Evolutionary conservation across 495 filamentous ascomycete genomes (phyloP).

Genomic region (Hypoxylon lienhwacheense): DNA sequence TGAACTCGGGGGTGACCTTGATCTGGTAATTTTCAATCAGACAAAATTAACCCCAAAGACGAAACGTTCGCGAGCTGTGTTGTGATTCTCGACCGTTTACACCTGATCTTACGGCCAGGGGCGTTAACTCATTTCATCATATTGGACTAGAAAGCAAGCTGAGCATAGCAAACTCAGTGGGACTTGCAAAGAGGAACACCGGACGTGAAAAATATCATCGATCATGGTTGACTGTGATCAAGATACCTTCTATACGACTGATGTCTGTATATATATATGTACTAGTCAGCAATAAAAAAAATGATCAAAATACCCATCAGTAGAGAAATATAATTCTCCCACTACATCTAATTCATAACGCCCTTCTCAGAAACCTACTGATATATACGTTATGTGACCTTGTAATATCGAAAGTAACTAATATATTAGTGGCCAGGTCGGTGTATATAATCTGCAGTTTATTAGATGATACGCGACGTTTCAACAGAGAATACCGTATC

Average conservation of each 20-base stretch:
- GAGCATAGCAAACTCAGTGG: conserved; percentile 2
- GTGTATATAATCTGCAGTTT: too few species aligned
- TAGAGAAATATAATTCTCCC: too few species aligned
- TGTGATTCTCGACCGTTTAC: not conserved
- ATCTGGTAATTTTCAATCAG: conserved; percentile 3
- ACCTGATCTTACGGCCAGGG: not conserved
- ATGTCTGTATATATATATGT: conserved; percentile 5
- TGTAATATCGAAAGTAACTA: too few species aligned
- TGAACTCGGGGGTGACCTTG: conserved; percentile 4
- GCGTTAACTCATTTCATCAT: conserved; percentile 3
- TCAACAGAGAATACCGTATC: too few species aligned
- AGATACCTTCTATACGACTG: not conserved
- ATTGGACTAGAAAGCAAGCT: conserved; percentile 25
- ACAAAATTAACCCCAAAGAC: not conserved
- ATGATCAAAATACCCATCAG: not conserved
- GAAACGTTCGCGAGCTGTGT: not conserved
- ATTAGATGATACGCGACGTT: too few species aligned
- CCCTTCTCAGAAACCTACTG: too few species aligned
- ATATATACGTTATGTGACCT: too few species aligned
- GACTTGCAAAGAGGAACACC: conserved; percentile 2
- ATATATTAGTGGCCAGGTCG: too few species aligned
- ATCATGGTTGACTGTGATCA: conserved; percentile 1
- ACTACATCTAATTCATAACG: too few species aligned
- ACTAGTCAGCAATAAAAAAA: not conserved
- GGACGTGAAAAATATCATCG: not conserved